Base-by-base conservation (phyloP, 2,329 filamentous ascomycete species). In the Aspergillus aculeatus region DNA sequence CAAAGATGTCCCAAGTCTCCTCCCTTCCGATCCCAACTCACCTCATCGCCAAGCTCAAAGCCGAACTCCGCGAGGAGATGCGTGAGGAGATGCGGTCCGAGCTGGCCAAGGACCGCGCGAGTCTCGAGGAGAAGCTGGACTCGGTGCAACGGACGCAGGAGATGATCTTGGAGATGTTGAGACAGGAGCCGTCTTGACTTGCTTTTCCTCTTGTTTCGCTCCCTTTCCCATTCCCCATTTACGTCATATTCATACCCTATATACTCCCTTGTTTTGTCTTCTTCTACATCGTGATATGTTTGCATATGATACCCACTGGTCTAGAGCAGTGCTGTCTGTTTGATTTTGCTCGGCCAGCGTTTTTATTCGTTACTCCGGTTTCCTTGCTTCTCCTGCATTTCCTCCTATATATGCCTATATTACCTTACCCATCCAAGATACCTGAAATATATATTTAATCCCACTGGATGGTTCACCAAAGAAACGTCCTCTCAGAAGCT, bases 111-210 rank as follows among this genome's bases (percentile, higher is more conserved):
- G 67, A 74, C 35, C 72, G 73, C 0, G 68, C 68, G 14, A 63
- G 65, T 2, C 61, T 77, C 5, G 70, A 77, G 52, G 71, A 76
- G 57, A 74, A 71, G 59, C 49, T 78, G 26, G 74, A 76, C 56
- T 64, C 73, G 19, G 66, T 78, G 50, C 75, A 78, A 62, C 65
- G 71, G 59, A 76, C 74, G 4, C 76, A 78, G 58, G 71, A 77
- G 41, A 71, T 77, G 70, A 78, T 78, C 56, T 60, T 78, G 48
- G 72, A 76, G 24, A 73, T 77, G 73, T 60, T 78, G 58, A 68
- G 73, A 62, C 74, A 76, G 63, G 71, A 73, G 48, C 69, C 70
- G 58, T 53, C 62, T 50, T 74, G 62, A 70, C 55, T 47, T 56
- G 59, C 56, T 60, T 47, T 44, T 48, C 47, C 57, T 62, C 53